Base-by-base conservation (phyloP, 2,329 filamentous ascomycete genomes). In the Penicillium griseofulvum region DNA sequence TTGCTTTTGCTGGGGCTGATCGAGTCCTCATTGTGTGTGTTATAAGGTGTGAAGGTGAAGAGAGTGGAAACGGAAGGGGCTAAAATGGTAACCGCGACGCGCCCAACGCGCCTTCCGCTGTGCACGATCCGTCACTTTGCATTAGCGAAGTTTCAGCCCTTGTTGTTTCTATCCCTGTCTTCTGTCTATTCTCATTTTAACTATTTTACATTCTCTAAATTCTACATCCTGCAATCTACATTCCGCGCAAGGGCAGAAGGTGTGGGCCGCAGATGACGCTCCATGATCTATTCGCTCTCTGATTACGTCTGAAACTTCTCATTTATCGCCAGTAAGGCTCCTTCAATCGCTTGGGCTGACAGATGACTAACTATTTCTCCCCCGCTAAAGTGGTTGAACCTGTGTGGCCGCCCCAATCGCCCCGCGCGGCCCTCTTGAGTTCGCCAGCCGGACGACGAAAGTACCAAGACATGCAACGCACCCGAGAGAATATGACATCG, bases 381-480 rank as follows among this genome's bases (percentile, higher is more conserved):
- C 11, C 37, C 3, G 3, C 8, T 5, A 22, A 50, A 75, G 68
- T 79, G 76, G 64, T 74, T 34, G 73, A 78, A 63, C 74, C 71
- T 59, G 76, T 74, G 66, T 87, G 85, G 85, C 85, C 85, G 54
- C 85, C 85, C 17, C 78, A 81, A 65, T 87, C 84, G 19, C 83
- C 85, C 16, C 79, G 81, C 63, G 82, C 86, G 59, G 85, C 84
- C 22, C 76, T 87, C 16, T 74, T 87, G 55, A 84, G 81, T 68
- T 87, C 92, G 4, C 93, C 93, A 1, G 85, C 87, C 62, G 93
- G 91, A 50, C 87, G 91, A 65, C 85, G 87, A 70, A 87, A 86
- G 70, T 85, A 90, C 67, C 83, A 87, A 70, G 84, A 87, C 57
- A 79, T 88, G 65, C 82, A 85, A 61, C 83, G 86, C 60, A 84